Evolutionary conservation across 129 eudicot species (phyloP).

Genomic region (Tagetes erecta): DNA sequence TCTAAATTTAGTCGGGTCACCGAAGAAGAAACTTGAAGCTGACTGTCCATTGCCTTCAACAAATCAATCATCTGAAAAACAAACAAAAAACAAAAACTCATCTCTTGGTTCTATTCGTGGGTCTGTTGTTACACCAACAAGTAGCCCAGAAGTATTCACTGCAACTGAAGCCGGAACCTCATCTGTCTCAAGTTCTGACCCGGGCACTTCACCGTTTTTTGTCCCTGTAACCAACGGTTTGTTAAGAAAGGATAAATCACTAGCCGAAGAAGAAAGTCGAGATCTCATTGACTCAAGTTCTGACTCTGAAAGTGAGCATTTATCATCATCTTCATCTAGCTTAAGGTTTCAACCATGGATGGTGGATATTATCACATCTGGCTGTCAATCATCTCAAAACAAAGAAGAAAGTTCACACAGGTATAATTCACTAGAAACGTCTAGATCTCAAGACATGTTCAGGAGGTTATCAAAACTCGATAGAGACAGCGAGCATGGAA

Average conservation of each 20-base stretch:
- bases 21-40: conserved; percentile 50
- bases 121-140: conserved; percentile 79
- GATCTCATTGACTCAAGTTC: conserved; percentile 61
- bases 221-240: conserved; percentile 34
- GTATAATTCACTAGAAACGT: conserved; percentile 32
- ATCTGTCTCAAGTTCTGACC: conserved; percentile 97
- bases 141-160: conserved; percentile 94
- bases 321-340: conserved; percentile 71
- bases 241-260: conserved; percentile 42
- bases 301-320: conserved; percentile 69
- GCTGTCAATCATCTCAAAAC: conserved; percentile 43
- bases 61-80: conserved; percentile 42
- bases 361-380: conserved; percentile 50
- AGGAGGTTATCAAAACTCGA: conserved; percentile 62
- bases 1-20: conserved; percentile 73
- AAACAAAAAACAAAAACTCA: conserved; percentile 41
- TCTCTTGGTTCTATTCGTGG: conserved; percentile 52
- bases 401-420: conserved; percentile 48
- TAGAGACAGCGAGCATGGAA: conserved; percentile 57
- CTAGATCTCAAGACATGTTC: conserved; percentile 48
- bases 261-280: conserved; percentile 41
- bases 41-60: conserved; percentile 31
- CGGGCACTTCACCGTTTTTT: conserved; percentile 86
- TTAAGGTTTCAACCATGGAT: conserved; percentile 89
- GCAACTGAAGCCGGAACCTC: conserved; percentile 94